Base-by-base conservation (phyloP, 192 early-diverging fungal species). In the Podila epicladia region DNA sequence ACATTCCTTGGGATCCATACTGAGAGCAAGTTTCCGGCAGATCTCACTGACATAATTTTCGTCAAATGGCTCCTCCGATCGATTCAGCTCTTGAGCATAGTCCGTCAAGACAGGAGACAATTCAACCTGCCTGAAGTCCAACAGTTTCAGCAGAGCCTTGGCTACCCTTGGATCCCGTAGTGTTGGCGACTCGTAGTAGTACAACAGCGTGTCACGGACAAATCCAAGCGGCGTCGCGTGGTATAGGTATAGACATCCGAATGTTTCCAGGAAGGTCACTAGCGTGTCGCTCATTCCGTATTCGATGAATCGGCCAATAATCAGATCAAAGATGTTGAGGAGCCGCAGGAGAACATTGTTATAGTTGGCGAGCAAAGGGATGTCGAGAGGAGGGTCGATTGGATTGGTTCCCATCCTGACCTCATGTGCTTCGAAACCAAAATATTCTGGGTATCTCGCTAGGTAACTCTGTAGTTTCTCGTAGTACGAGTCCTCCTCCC, bases 401-500 rank as follows among this genome's bases (percentile, higher is more conserved):
- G 83, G 29, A 17, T 71, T 62, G n/a, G 64, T 72, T 13, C 73
- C 74, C 29, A 65, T 71, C 37, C 77, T 86, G 67, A 88, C 87
- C 41, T 89, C 87, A 65, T 85, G 87, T 2, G 89, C 92, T 62
- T 95, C 94, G 73, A 91, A 91, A 74, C 92, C 89, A 73, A 90
- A 91, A 73, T 87, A 93, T 73, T 95, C 94, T 19, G 92, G 94
- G 69, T 88, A 95, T 13, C 84, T 82, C 22, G 86, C 69, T 38
- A 92, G 69, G 64, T 92, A 95, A 31, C 80, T 80, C 58, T 85
- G 83, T 28, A 93, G 72, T 64, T 93, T 93, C 48, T 85, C 82
- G 77, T 90, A 88, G 33, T 90, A 88, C n/a, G 84, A 82, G 72
- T 89, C 86, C 75, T 95, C 94, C 20, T 87, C 85, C 94, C 94